Evolutionary conservation across 2,329 filamentous ascomycete genomes (phyloP).

Genomic region (Stemphylium beticola): DNA sequence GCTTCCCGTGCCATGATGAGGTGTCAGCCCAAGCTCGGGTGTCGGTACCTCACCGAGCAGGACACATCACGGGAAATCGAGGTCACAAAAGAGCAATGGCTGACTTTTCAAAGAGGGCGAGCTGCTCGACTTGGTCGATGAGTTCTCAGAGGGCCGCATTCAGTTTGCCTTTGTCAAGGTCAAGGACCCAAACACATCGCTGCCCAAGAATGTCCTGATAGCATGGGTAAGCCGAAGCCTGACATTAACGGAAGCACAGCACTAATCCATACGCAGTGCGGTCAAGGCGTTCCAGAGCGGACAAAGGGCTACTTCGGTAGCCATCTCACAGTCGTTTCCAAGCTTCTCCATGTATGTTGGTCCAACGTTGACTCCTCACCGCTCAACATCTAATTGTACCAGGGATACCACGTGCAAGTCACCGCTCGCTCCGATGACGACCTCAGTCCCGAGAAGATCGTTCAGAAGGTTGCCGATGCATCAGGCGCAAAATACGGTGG

Average conservation of each 20-base stretch:
- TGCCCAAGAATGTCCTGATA: slow-evolving; percentile 92
- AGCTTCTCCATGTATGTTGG: slow-evolving; percentile 77
- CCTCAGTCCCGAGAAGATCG: slow-evolving; percentile 82
- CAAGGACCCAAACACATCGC: slow-evolving; percentile 87
- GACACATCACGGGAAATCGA: not conserved
- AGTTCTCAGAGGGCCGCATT: slow-evolving; percentile 94
- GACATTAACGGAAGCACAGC: slow-evolving; percentile 5
- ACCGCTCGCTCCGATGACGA: slow-evolving; percentile 91
- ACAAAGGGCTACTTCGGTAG: slow-evolving; percentile 99
- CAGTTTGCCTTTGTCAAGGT: slow-evolving; percentile 98
- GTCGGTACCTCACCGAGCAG: slow-evolving; percentile 8
- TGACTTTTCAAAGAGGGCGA: slow-evolving; percentile 74
- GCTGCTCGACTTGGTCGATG: slow-evolving; percentile 85
- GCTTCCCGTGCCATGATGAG: slow-evolving; percentile 3
- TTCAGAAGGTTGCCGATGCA: slow-evolving; percentile 92
- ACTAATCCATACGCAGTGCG: slow-evolving; percentile 64
- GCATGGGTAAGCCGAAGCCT: slow-evolving; percentile 68
- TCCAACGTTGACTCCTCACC: not conserved
- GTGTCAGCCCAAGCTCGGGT: slow-evolving; percentile 22
- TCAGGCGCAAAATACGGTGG: slow-evolving; percentile 94
- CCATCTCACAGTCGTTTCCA: slow-evolving; percentile 86
- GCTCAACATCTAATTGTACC: slow-evolving; percentile 32
- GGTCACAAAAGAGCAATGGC: slow-evolving; percentile 16
- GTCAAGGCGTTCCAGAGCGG: slow-evolving; percentile 95
- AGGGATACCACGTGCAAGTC: slow-evolving; percentile 96